A percentile compares a stretch with the other conserved stretches of the same genome.
Conservation (phyloP, 1,139 yeast species). For the Blastobotrys persicus region DNA sequence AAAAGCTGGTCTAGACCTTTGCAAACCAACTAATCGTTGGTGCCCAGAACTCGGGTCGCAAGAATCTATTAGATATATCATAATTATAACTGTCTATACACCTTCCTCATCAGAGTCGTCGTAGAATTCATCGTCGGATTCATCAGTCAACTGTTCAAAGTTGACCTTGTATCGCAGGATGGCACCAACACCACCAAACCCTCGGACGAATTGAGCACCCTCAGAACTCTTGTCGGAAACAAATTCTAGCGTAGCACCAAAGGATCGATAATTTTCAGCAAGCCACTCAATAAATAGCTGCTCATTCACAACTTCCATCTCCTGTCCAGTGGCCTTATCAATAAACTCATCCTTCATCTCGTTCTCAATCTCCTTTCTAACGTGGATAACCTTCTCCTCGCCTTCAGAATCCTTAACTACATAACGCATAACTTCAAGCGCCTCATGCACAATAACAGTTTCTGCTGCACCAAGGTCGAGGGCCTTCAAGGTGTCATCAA, state of each 20-base stretch:
- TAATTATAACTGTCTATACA: slow-evolving; percentile 5
- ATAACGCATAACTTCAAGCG: slow-evolving; percentile 79
- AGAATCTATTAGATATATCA: too few species aligned
- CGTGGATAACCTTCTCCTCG: slow-evolving; percentile 63
- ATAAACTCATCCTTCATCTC: slow-evolving; percentile 60
- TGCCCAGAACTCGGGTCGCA: too few species aligned
- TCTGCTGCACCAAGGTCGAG: slow-evolving; percentile 96
- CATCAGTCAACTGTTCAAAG: slow-evolving; percentile 91
- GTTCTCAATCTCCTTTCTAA: slow-evolving; percentile 54
- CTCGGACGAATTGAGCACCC: slow-evolving; percentile 97
- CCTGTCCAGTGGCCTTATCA: slow-evolving; percentile 84
- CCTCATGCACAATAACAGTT: slow-evolving; percentile 86
- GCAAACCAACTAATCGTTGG: too few species aligned
- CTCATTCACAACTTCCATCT: slow-evolving; percentile 82
- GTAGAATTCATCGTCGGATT: slow-evolving; percentile 85
- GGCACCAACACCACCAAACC: slow-evolving; percentile 99
- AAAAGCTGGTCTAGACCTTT: too few species aligned
- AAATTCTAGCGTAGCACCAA: slow-evolving; percentile 93
- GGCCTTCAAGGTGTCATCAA: slow-evolving; percentile 93
- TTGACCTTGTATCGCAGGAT: slow-evolving; percentile 92
- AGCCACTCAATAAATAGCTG: slow-evolving; percentile 91
- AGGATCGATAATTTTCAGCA: slow-evolving; percentile 91
- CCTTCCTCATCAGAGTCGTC: slow-evolving; percentile 56
- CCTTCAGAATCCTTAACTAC: slow-evolving; percentile 84
- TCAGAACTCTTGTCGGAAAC: slow-evolving; percentile 95